Base-by-base conservation (phyloP, 78 protist species). In the Parvularia atlantis region DNA sequence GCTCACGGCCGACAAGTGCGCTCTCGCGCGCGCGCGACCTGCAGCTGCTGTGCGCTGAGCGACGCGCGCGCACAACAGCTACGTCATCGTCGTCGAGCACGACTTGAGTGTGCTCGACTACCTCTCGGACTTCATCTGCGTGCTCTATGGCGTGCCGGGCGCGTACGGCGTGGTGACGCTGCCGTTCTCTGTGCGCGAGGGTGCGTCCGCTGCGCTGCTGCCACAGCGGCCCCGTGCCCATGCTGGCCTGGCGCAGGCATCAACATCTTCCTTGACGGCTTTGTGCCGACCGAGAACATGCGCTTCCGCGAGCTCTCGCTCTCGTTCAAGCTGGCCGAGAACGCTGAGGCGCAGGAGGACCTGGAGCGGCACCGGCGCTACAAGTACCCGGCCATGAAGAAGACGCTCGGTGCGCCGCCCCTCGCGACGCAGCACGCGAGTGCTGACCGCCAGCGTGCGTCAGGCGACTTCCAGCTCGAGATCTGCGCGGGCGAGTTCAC, bases 121-220 rank as follows among this genome's bases (percentile, higher is more conserved):
- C 88, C 90, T 98, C 46, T 93, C 98, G 31, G 99, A 98, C 83
- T 97, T 84, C 63, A 86, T 98, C 61, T 97, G 99, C 88, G 64
- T 74, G 46, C 89, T 98, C 31, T 98, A 98, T 79, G 99, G 99
- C 20, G 33, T 52, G 65, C 97, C 99, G 50, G 99, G 99, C 41
- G 99, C 97, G 9, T 98, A 97, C 87, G 99, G 99, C 50, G 99
- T 98, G 43, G 98, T 98, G 28, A 95, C 99, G 30, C 71, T 95
- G 84, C 99, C 99, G 54, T 95, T 85, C 78, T 37, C 80, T 14
- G 99, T 98, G 54, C 83, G 99, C 36, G 99, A 98, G 63, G 99
- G 90, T 64, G 33, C 4, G n/a, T n/a, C n/a, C n/a, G n/a, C n/a
- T n/a, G n/a, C n/a, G n/a, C n/a, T n/a, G n/a, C n/a, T n/a, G n/a